Conservation (phyloP, 768 basidiomycete species). For the Plicaturopsis crispa region DNA sequence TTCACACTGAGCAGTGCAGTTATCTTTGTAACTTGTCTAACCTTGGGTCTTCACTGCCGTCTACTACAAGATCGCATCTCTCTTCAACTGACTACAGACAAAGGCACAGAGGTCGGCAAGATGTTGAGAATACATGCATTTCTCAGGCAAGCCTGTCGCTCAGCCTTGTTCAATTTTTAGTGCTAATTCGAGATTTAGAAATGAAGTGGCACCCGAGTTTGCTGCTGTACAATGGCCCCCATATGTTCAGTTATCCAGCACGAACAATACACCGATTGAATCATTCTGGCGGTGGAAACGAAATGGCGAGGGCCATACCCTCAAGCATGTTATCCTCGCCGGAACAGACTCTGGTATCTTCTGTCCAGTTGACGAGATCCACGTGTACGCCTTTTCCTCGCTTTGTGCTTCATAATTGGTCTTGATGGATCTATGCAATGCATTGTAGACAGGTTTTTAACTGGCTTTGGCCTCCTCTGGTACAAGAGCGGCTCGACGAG, state of each 20-base stretch:
- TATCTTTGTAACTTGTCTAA: background rate
- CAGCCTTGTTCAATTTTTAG: constrained; percentile 2
- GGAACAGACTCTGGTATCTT: constrained; percentile 10
- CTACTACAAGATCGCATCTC: constrained; percentile 8
- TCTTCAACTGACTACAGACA: constrained; percentile 13
- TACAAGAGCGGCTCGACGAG: constrained; percentile 12
- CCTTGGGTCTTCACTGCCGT: background rate
- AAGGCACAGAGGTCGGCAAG: constrained; percentile 11
- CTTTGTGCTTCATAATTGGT: background rate
- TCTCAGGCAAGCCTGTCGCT: constrained; percentile 8
- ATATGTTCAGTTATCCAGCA: constrained; percentile 12
- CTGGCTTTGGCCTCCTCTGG: constrained; percentile 19
- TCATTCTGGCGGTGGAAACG: constrained; percentile 15
- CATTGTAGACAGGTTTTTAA: constrained; percentile 13
- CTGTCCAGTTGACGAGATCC: constrained; percentile 12
- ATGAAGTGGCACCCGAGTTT: constrained; percentile 13
- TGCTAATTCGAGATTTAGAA: constrained; percentile 6
- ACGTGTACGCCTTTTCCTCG: constrained; percentile 10
- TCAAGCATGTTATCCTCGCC: constrained; percentile 10
- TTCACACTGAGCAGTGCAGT: too few species aligned
- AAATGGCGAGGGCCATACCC: constrained; percentile 11
- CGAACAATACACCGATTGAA: constrained; percentile 18
- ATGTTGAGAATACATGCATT: constrained; percentile 5
- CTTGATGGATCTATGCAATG: background rate
- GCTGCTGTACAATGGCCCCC: constrained; percentile 9